Evolutionary conservation across 2,329 filamentous ascomycete species (phyloP), one percentile per base, ranked within the genome.

Genomic region (Penicillium hordei): DNA sequence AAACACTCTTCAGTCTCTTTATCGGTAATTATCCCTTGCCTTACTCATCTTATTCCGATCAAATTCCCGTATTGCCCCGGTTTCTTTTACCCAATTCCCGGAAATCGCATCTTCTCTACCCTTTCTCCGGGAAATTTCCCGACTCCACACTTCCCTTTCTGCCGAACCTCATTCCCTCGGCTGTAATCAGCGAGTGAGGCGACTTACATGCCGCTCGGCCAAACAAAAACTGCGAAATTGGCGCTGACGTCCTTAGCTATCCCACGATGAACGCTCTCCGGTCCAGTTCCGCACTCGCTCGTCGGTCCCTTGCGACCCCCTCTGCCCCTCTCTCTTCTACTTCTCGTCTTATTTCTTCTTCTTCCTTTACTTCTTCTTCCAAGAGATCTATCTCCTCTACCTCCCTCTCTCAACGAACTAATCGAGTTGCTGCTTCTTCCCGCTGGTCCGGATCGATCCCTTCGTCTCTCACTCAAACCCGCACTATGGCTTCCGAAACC

Each of bases 401-500:
- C 36, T 60, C 68, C 42, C 61, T 66, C 36, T 57, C 68, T 52
- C 52, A 68, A 54, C 59, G 55, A 33, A 57, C 62, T 59, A 52
- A 52, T 52, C 64, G 64, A 61, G 57, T 62, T 52, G 56, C 62
- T 62, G 61, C 59, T 52, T 61, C 70, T 64, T 57, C 68, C 62
- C 70, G 69, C 64, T 69, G 66, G 65, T 68, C 69, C 64, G 65
- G 68, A 64, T 63, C 65, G 57, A 65, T 62, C 40, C 62, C 65
- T 48, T 64, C 68, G 31, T 52, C 65, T 57, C 72, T 66, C 52
- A 65, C 60, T 55, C 76, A 79, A 63, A 69, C 68, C 52, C 77
- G 81, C 74, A 81, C 70, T 54, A 81, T 81, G 75, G 72, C 78
- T 55, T 71, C 73, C 60, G 72, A 72, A 59, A 82, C 85, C 73